Evolutionary conservation across 495 filamentous ascomycete species (phyloP), one percentile per base, ranked within the genome.

Genomic region (Xylaria intraflava): DNA sequence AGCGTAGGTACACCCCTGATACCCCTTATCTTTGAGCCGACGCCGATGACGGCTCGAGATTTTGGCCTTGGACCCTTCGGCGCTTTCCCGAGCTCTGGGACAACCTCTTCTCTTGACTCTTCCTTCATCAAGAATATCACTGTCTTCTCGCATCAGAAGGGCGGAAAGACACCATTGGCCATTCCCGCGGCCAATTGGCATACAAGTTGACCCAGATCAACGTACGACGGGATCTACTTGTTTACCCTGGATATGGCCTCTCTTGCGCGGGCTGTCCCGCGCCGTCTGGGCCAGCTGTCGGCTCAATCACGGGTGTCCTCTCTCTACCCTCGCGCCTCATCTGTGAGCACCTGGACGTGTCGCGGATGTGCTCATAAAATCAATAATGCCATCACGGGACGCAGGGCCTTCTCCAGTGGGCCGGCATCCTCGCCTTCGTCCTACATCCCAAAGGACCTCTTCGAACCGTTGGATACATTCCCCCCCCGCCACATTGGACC

Each of bases 401-500:
- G 16, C 38, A 60, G 56, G 35, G 48, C 51, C 14, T 50, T 49
- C 39, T 38, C 56, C 12, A 54, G 43, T 41, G 14, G 46, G n/a
- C 19, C 49, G 8, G 49, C 49, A 30, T 35, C 44, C 26, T 29
- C 49, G 8, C 58, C 35, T 33, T 45, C 9, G 26, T 49, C 36
- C 44, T 35, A 17, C 19, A 26, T 11, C 41, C 39, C 35, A 0
- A 39, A 12, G 36, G 42, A 36, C 46, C 19, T 46, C n/a, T 66
- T 64, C 52, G 44, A 46, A 27, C 36, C 46, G 2, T 47, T 64
- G 49, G 64, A 66, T 31, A 62, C 58, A 22, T 98, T 98, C 65
- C 78, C 87, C 46, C 76, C 85, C 23, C 83, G 93, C n/a, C 93
- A 98, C 65, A 95, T 97, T 71, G 93, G 93, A 2, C 93, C 93